Evolutionary conservation across 2,329 filamentous ascomycete species (phyloP).

Genomic region (Fusarium sublunatum): DNA sequence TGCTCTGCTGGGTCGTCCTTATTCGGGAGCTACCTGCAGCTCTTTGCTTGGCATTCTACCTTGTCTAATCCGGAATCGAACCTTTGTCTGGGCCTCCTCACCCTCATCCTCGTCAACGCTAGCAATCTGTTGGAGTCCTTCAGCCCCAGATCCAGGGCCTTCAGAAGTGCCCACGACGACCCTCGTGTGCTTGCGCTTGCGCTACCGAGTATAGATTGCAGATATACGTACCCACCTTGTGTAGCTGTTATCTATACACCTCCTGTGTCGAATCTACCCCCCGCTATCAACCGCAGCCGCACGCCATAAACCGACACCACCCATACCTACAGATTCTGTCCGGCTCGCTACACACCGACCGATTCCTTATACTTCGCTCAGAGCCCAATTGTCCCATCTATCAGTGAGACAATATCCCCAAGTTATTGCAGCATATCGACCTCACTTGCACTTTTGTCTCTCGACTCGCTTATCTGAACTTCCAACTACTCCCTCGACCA

Average conservation of each 20-base stretch:
- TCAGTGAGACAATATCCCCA: constrained; percentile 22
- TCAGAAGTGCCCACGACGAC: constrained; percentile 24
- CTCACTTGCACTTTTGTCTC: constrained; percentile 28
- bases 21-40: constrained; percentile 35
- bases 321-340: constrained; percentile 29
- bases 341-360: constrained; percentile 37
- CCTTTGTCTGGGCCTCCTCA: constrained; percentile 37
- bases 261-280: constrained; percentile 24
- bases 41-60: constrained; percentile 29
- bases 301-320: constrained; percentile 44
- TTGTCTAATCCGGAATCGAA: constrained; percentile 27
- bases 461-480: constrained; percentile 13
- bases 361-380: constrained; percentile 31
- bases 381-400: constrained; percentile 18
- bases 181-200: constrained; percentile 18
- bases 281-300: constrained; percentile 37
- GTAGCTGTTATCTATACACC: constrained; percentile 40
- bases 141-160: constrained; percentile 40
- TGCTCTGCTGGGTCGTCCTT: constrained; percentile 19
- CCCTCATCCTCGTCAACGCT: constrained; percentile 39
- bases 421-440: constrained; percentile 40
- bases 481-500: constrained; percentile 17
- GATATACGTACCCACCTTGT: constrained; percentile 26
- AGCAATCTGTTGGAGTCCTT: constrained; percentile 11
- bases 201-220: background rate